Conservation (phyloP, 495 filamentous ascomycete species). For the Penicillium parvum region DNA sequence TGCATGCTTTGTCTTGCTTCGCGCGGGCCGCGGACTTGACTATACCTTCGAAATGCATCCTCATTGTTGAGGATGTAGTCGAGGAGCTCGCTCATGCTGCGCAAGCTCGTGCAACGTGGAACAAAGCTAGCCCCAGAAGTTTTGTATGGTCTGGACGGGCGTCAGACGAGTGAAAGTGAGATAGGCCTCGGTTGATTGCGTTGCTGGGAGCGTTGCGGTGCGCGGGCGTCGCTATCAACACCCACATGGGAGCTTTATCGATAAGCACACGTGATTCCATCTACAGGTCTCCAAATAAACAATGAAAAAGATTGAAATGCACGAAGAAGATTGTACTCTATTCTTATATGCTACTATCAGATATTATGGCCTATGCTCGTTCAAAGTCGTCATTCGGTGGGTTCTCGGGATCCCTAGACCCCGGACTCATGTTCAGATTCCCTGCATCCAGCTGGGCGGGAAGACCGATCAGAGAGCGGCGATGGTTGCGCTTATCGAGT, state of each 20-base stretch:
- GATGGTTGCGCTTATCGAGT: constrained; percentile 39
- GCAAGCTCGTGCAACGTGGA: no score
- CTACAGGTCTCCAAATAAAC: no score
- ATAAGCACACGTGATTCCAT: constrained; percentile 31
- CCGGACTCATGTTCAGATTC: constrained; percentile 26
- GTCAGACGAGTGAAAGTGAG: no score
- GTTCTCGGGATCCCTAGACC: constrained; percentile 25
- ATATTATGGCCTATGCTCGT: constrained; percentile 36
- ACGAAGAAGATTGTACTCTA: constrained; percentile 14
- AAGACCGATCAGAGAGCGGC: constrained; percentile 37
- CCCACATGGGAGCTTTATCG: constrained; percentile 23
- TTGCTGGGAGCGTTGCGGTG: not conserved
- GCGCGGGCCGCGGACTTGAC: not conserved
- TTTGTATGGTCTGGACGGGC: no score
- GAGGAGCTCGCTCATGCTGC: constrained; percentile 55
- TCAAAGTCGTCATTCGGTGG: constrained; percentile 49
- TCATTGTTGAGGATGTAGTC: constrained; percentile 57
- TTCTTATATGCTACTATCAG: constrained; percentile 22
- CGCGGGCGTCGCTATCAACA: constrained; percentile 5
- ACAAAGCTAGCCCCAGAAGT: no score
- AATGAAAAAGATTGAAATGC: not conserved
- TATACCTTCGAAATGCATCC: constrained; percentile 65
- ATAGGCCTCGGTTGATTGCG: constrained; percentile 1
- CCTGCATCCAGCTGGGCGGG: constrained; percentile 35
- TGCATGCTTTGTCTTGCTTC: not conserved